Evolutionary conservation across 108 stramenopile genomes (phyloP), one percentile per base, ranked within the genome.

Genomic region (Asterionellopsis glacialis): DNA sequence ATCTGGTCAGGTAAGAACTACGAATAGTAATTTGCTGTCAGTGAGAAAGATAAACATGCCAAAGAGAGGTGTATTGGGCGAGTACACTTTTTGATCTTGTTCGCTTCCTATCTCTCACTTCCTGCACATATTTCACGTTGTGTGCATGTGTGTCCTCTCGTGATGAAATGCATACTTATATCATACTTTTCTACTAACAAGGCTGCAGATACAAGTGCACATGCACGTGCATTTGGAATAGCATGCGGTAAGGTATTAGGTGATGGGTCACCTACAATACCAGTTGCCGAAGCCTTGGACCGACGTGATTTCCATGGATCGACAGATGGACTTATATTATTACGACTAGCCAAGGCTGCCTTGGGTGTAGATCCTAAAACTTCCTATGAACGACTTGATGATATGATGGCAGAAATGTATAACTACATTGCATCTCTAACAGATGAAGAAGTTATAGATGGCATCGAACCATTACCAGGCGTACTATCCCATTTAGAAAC

Each of bases 241-340:
- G 79, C 79, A 0, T 58, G 68, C 2, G 55, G 57, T 11, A 50
- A 45, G 1, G 38, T 80, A 19, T 53, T 80, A 10, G 52, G 60
- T 15, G 39, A 45, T 10, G 25, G 22, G 18, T 15, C 42, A 40
- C 43, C 39, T 38, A 39, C 11, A n/a, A 25, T 13, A 58, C 45
- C 74, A n/a, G 75, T 76, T 10, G 74, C 79, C 0, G 50, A 72
- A 21, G 58, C 72, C 9, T 51, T 80, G 14, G 64, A 67, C 19
- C 41, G 57, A 0, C 61, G 67, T 16, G 63, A 72, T 40, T 80
- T 65, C 63, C 79, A 80, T 61, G 79, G 79, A 18, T 71, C 69
- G 13, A 80, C 79, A 6, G 79, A 80, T 53, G 79, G 79, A 1
- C 61, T 80, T 19, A 80, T 80, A 21, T 62, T 76, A 14, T 42